Percentiles rank a stretch among this genome's conserved stretches.
Conservation (phyloP, 495 filamentous ascomycete genomes). For the Emericellopsis terricola region DNA sequence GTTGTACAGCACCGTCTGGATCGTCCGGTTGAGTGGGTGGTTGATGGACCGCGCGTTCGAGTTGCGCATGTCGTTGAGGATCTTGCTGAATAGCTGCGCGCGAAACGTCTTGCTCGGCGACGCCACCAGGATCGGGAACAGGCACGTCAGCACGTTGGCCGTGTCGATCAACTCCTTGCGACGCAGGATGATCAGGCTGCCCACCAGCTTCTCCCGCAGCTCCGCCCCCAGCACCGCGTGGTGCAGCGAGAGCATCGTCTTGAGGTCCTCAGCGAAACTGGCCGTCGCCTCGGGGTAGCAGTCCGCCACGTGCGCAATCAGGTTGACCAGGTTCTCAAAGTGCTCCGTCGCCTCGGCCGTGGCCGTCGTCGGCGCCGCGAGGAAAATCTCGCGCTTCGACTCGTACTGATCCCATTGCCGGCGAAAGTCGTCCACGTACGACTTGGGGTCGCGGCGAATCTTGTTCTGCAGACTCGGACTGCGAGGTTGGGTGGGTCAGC, state of each 20-base stretch:
- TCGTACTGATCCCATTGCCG: constrained; percentile 88
- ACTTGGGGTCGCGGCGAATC: constrained; percentile 68
- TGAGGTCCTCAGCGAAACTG: constrained; percentile 64
- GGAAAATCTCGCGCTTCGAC: constrained; percentile 75
- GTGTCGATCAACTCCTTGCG: constrained; percentile 89
- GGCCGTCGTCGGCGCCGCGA: constrained; percentile 57
- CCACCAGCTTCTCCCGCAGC: constrained; percentile 83
- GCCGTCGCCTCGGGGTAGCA: constrained; percentile 71
- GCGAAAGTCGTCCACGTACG: constrained; percentile 72
- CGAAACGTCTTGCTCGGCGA: constrained; percentile 80
- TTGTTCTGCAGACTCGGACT: constrained; percentile 79
- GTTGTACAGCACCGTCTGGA: constrained; percentile 85
- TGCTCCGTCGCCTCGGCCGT: constrained; percentile 61
- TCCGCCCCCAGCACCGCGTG: constrained; percentile 66
- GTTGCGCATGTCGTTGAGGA: constrained; percentile 71
- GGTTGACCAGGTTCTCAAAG: constrained; percentile 70
- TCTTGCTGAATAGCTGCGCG: constrained; percentile 71
- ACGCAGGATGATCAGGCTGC: constrained; percentile 68
- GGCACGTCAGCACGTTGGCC: constrained; percentile 57
- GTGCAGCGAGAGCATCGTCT: constrained; percentile 58
- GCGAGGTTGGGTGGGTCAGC: constrained; percentile 6
- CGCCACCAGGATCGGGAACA: constrained; percentile 78
- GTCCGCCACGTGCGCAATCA: constrained; percentile 81
- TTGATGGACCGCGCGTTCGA: constrained; percentile 74
- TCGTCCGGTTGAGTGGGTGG: constrained; percentile 78